Evolutionary conservation across 2,329 filamentous ascomycete genomes (phyloP).

Genomic region (Trichoderma cornu-damae): DNA sequence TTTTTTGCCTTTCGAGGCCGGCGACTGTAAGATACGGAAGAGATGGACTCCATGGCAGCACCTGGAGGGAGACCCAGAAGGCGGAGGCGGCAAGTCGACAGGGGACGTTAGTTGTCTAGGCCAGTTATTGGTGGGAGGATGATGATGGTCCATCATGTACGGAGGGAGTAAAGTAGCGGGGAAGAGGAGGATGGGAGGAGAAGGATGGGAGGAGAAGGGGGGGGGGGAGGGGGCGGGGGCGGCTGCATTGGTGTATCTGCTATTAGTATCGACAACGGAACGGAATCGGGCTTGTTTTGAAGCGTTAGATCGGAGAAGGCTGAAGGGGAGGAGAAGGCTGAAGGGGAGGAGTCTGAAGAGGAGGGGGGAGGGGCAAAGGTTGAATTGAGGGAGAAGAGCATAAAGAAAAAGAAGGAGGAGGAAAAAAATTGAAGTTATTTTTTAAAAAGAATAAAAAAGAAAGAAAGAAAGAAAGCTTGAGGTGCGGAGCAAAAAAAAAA

Average conservation of each 20-base stretch:
- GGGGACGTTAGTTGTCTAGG: conserved; percentile 5
- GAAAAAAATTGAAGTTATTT: too few species aligned
- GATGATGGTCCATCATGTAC: background rate
- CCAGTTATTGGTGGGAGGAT: background rate
- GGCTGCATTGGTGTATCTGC: too few species aligned
- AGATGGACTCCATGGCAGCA: background rate
- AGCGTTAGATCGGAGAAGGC: too few species aligned
- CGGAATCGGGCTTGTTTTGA: too few species aligned
- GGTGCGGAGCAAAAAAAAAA: background rate
- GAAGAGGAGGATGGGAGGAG: background rate
- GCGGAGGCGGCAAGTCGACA: background rate
- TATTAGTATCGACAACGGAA: too few species aligned
- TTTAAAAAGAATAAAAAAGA: too few species aligned
- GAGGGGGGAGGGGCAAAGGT: too few species aligned
- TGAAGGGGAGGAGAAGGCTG: too few species aligned
- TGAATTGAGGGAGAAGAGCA: too few species aligned
- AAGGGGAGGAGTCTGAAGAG: too few species aligned
- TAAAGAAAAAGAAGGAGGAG: too few species aligned
- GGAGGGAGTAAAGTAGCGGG: background rate
- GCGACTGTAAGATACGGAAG: background rate
- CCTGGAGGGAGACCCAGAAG: background rate
- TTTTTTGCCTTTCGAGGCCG: background rate
- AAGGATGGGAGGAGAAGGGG: background rate
- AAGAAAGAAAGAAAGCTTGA: background rate
- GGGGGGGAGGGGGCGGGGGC: background rate